phyloP scores from a whole-genome alignment of 441 rosid species.

The Pelargonium myrrhifolium region DNA sequence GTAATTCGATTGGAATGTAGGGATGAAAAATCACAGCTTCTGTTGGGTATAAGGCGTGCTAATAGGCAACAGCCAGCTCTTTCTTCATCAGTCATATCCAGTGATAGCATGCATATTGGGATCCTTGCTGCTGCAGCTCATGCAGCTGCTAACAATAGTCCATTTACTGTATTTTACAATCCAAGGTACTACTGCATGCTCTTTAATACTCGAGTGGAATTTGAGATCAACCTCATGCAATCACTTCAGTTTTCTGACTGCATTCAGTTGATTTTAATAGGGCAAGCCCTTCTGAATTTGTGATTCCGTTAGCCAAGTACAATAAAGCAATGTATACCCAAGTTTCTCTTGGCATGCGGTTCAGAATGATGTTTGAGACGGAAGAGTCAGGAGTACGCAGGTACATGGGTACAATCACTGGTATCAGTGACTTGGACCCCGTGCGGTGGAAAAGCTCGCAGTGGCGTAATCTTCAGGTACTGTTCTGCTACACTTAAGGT shows the following conservation, averaged over 20 bases:
- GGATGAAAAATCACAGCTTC: conserved; percentile 87
- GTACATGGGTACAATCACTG: conserved; percentile 92
- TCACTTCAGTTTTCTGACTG: neutral
- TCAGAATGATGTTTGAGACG: conserved; percentile 96
- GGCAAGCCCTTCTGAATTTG: conserved; percentile 93
- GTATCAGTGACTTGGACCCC: conserved; percentile 77
- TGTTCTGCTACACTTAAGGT: conserved; percentile 2
- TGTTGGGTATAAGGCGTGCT: conserved; percentile 79
- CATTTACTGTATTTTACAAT: conserved; percentile 82
- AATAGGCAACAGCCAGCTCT: conserved; percentile 79
- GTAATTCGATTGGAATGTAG: conserved; percentile 30
- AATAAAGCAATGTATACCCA: conserved; percentile 73
- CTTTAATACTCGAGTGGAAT: neutral
- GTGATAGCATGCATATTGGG: conserved; percentile 98
- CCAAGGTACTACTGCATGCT: conserved; percentile 45
- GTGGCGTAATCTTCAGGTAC: conserved; percentile 93
- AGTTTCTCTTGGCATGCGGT: conserved; percentile 83
- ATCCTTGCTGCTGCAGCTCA: conserved; percentile 96
- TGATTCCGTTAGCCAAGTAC: conserved; percentile 87
- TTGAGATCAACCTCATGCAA: neutral
- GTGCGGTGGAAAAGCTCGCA: conserved; percentile 88
- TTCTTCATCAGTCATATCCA: conserved; percentile 87
- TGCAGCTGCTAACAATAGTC: conserved; percentile 91
- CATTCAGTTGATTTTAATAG: conserved; percentile 26
- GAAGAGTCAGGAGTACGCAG: conserved; percentile 86